phyloP scores from a whole-genome alignment of 768 basidiomycete genomes.

The Tulasnella sp. region DNA sequence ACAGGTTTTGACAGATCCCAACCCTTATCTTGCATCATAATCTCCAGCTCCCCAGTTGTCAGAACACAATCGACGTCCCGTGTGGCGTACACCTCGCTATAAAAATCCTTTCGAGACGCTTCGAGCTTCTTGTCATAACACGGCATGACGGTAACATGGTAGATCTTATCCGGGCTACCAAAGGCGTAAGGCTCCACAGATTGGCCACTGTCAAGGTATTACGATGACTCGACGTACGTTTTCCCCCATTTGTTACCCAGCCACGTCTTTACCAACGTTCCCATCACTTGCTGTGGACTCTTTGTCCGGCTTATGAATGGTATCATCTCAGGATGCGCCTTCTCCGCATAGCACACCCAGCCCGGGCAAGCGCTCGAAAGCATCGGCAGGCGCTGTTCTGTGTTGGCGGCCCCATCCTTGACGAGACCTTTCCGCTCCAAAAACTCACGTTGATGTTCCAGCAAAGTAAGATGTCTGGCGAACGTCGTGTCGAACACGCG shows the following conservation, averaged over 20 bases:
- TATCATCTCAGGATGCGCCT: conserved; percentile 87
- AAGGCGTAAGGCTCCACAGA: no score
- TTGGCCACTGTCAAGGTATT: neutral
- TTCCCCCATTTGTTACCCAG: conserved; percentile 56
- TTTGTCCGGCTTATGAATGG: conserved; percentile 82
- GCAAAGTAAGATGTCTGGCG: conserved; percentile 73
- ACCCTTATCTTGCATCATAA: conserved; percentile 69
- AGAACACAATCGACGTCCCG: conserved; percentile 96
- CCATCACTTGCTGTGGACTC: conserved; percentile 92
- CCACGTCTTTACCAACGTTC: conserved; percentile 85
- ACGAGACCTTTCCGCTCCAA: conserved; percentile 47
- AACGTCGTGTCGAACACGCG: conserved; percentile 93
- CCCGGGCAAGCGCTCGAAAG: conserved; percentile 94
- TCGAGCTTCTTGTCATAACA: conserved; percentile 99
- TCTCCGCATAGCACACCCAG: conserved; percentile 99
- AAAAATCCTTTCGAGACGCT: conserved; percentile 90
- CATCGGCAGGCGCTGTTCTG: conserved; percentile 56
- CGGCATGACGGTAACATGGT: conserved; percentile 97
- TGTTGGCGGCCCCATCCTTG: neutral
- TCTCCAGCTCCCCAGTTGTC: conserved; percentile 87
- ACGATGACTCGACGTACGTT: conserved; percentile 40
- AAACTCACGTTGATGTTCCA: conserved; percentile 76
- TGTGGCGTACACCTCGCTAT: conserved; percentile 66
- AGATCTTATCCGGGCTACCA: conserved; percentile 69
- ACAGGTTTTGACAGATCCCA: conserved; percentile 63